Conservation (phyloP, 1,139 yeast species). For the Zygoascus hellenicus region DNA sequence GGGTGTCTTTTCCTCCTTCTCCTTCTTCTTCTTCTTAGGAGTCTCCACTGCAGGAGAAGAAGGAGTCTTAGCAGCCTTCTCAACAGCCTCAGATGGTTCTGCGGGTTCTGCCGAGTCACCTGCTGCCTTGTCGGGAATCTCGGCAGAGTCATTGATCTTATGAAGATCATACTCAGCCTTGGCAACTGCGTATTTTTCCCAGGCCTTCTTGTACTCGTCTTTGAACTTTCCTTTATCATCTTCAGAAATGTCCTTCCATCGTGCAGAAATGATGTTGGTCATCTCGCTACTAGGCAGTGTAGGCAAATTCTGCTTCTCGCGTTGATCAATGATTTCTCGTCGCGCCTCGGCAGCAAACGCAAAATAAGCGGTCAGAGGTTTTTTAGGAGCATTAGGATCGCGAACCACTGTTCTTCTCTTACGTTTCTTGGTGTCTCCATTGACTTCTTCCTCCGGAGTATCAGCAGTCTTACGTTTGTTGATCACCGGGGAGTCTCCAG, state of each 20-base stretch:
- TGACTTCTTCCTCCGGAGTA: constrained; percentile 16
- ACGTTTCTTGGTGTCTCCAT: constrained; percentile 23
- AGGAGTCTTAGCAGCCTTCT: neutral
- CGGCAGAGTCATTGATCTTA: constrained; percentile 31
- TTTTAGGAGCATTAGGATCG: constrained; percentile 53
- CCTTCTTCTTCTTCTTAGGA: constrained; percentile 9
- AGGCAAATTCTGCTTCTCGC: constrained; percentile 54
- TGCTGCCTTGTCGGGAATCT: constrained; percentile 30
- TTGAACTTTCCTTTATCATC: constrained; percentile 73
- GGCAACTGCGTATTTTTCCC: constrained; percentile 40
- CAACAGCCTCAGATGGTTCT: constrained; percentile 7
- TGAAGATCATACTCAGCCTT: constrained; percentile 55
- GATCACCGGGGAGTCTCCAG: neutral
- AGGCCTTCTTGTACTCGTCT: constrained; percentile 45
- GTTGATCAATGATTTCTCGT: constrained; percentile 50
- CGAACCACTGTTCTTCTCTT: constrained; percentile 14
- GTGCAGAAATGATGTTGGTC: constrained; percentile 68
- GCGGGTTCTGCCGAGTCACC: constrained; percentile 22
- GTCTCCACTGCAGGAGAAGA: constrained; percentile 3
- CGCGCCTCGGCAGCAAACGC: constrained; percentile 51
- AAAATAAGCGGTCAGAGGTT: constrained; percentile 72
- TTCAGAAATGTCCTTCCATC: constrained; percentile 67
- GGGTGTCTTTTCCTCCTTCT: constrained; percentile 1
- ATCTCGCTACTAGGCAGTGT: constrained; percentile 62
- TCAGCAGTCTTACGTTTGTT: neutral